Base-by-base conservation (phyloP, 2,329 filamentous ascomycete genomes). In the Pseudogymnoascus sp. region DNA sequence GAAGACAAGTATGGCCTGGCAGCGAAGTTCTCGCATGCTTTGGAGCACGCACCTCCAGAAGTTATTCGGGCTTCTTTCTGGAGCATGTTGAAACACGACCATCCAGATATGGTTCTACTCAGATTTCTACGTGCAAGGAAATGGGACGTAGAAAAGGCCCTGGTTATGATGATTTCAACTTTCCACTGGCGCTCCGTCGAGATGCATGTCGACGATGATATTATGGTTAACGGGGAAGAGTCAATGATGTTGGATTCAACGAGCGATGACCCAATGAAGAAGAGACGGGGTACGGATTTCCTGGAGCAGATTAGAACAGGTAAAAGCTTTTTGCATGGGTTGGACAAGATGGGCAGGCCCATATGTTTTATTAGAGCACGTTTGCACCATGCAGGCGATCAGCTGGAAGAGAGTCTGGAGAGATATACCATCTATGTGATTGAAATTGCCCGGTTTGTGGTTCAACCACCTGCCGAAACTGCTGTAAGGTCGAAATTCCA, bases 1-100 rank as follows among this genome's bases (percentile, higher is more conserved):
- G 89, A 96, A 60, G 94, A 99, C 76, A 99, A 97, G 76, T 92
- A 95, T 71, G 92, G 91, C 52, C 89, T 94, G 73, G 88, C 82
- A 35, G 94, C 92, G 74, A 85, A 91, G 57, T 96, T 91, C 74
- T 83, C 90, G 66, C 84, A 92, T 38, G 90, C 90, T 0, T 74
- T 99, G 8, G 85, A 87, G 56, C 89, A 82, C 62, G 82, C 88
- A 68, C 81, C 84, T 0, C 89, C 92, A 0, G 90, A 95, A 68
- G 80, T 87, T 41, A 83, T 99, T 65, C 84, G 91, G 58, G 78
- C 80, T 13, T 86, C 91, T 0, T 88, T 97, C 70, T 97, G 94
- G 94, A 82, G 77, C 65, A 95, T 96, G 90, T 83, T 92, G 61
- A 99, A 97, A 77, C 87, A 94, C 68, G 94, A 99, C 70, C 84